Percentiles rank a stretch among this genome's conserved stretches.
These are phyloP conservation scores for Ceratopteris richardii DNA, from an alignment of 75 land plant species.

Conservation along the genomic window DNA sequence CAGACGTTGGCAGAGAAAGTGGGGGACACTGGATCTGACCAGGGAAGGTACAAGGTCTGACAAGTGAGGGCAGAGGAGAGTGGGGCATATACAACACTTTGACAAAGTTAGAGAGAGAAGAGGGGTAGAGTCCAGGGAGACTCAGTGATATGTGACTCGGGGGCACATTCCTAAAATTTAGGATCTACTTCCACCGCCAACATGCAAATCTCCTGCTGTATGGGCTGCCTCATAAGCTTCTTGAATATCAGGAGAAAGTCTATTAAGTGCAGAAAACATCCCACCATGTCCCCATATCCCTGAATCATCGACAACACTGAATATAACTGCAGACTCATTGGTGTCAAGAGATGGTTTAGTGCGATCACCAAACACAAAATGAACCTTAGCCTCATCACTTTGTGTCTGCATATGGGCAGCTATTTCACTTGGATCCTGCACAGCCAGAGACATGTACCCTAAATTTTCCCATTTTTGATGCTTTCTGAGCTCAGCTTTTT, in stretches of 20 bases:
- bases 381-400: constrained; percentile 27
- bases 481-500: constrained; percentile 62
- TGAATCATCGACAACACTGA: constrained; percentile 77
- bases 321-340: constrained; percentile 47
- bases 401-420: constrained; percentile 21
- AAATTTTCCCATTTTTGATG: constrained; percentile 62
- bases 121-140: too few relatives aligned
- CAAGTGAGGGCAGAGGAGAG: too few relatives aligned
- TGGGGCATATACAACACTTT: too few relatives aligned
- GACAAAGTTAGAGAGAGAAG: too few relatives aligned
- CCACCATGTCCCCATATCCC: constrained; percentile 89
- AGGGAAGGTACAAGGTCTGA: too few relatives aligned
- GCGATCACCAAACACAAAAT: constrained; percentile 88
- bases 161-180: too few relatives aligned
- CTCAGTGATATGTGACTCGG: too few relatives aligned
- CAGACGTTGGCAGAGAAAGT: too few relatives aligned
- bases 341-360: constrained; percentile 49
- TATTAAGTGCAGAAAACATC: constrained; percentile 68
- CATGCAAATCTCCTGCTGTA: constrained; percentile 68
- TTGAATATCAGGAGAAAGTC: constrained; percentile 46
- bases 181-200: too few relatives aligned
- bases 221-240: constrained; percentile 60
- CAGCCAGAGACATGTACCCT: constrained; percentile 64
- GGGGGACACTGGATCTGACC: too few relatives aligned
- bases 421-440: constrained; percentile 28